Conservation (phyloP, 1,284 basidiomycete genomes). For the Ganoderma boninense region DNA sequence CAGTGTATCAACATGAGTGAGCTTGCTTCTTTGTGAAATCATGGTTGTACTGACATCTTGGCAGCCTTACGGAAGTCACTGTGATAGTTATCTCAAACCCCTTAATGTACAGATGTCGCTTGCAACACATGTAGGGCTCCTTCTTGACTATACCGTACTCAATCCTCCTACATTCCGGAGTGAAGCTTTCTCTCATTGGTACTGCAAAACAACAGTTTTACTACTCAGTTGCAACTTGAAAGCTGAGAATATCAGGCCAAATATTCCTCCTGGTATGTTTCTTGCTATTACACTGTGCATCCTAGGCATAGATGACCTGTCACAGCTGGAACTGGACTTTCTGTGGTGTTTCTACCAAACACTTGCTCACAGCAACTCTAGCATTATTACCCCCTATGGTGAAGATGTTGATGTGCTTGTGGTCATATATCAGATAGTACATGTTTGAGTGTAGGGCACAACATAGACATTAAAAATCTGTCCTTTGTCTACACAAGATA, state of each 20-base stretch:
- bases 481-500: too few relatives aligned
- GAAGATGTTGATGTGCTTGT: neutral
- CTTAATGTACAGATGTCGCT: neutral
- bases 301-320: neutral
- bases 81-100: neutral
- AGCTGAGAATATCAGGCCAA: neutral
- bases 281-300: neutral
- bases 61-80: too few relatives aligned
- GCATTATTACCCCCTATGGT: neutral
- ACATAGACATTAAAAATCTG: too few relatives aligned
- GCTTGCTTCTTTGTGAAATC: too few relatives aligned
- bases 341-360: too few relatives aligned
- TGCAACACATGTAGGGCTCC: neutral
- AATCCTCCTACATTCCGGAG: neutral
- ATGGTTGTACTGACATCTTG: too few relatives aligned
- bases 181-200: neutral
- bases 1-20: too few relatives aligned
- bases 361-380: neutral
- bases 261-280: neutral
- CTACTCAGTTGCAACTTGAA: neutral
- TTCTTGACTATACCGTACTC: neutral
- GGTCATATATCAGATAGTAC: neutral
- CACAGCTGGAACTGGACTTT: neutral
- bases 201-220: neutral
- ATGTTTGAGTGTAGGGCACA: neutral